Percentiles rank a stretch among this genome's conserved stretches.
These are phyloP conservation scores for Colletotrichum kahawae DNA, from an alignment of 2,329 filamentous ascomycete species.

Conservation along the genomic window DNA sequence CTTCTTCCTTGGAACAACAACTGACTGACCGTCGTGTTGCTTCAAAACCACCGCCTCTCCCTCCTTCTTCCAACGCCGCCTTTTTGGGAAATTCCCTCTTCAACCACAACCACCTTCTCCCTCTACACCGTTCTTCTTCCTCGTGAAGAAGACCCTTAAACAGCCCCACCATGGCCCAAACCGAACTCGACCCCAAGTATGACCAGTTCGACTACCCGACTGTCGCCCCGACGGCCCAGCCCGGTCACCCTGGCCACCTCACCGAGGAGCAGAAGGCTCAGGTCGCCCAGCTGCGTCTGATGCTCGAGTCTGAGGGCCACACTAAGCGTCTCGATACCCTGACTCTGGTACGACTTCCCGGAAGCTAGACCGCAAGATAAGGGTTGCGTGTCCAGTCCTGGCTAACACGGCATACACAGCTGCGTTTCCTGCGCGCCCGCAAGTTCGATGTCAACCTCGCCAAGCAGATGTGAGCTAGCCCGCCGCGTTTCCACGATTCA, in stretches of 20 bases:
- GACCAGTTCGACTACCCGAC: slow-evolving; percentile 95
- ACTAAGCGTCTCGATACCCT: slow-evolving; percentile 88
- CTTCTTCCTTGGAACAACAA: slow-evolving; percentile 2
- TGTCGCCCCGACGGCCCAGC: slow-evolving; percentile 69
- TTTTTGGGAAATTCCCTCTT: slow-evolving; percentile 8
- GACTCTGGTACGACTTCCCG: slow-evolving; percentile 70
- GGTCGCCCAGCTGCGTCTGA: slow-evolving; percentile 81
- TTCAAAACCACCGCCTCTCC: background rate
- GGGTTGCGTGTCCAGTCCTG: background rate
- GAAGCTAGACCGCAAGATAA: slow-evolving; percentile 12
- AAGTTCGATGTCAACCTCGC: slow-evolving; percentile 89
- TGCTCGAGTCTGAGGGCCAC: slow-evolving; percentile 84
- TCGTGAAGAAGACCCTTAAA: slow-evolving; percentile 9
- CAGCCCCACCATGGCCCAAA: slow-evolving; percentile 19
- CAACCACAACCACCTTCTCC: background rate
- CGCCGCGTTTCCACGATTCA: background rate
- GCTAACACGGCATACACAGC: slow-evolving; percentile 45
- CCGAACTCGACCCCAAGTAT: slow-evolving; percentile 82
- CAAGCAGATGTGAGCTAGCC: slow-evolving; percentile 77
- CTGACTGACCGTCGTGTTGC: background rate
- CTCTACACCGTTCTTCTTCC: slow-evolving; percentile 13
- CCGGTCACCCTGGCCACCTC: slow-evolving; percentile 88
- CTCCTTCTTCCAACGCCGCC: background rate
- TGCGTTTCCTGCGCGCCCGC: slow-evolving; percentile 90
- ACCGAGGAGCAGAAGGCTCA: slow-evolving; percentile 87